Evolutionary conservation across 1,284 basidiomycete genomes (phyloP).

Genomic region (Pseudozyma pruni): DNA sequence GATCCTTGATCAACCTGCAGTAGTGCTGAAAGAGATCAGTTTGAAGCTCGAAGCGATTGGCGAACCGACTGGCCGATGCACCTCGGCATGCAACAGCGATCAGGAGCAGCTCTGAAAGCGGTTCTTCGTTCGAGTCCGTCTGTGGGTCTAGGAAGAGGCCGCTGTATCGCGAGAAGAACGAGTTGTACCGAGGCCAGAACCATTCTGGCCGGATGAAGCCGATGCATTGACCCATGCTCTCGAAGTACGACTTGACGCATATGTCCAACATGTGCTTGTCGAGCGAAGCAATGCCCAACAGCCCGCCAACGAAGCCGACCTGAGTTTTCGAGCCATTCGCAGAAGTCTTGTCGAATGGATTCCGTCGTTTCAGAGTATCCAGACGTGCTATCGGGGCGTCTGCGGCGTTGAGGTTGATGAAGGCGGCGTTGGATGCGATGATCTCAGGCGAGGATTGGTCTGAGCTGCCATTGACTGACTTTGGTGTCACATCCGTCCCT

Average conservation of each 20-base stretch:
- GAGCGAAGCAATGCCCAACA: conserved; percentile 32
- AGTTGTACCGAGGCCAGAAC: conserved; percentile 39
- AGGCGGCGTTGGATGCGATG: conserved; percentile 9
- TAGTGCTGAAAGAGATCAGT: conserved; percentile 26
- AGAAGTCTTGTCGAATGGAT: conserved; percentile 21
- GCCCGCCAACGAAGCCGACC: conserved; percentile 35
- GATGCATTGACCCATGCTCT: conserved; percentile 29
- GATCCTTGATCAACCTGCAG: conserved; percentile 32
- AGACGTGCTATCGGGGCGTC: neutral
- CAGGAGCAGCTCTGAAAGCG: conserved; percentile 34
- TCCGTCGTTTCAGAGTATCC: conserved; percentile 7
- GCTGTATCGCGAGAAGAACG: conserved; percentile 26
- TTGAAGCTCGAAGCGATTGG: conserved; percentile 39
- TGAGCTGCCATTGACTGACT: conserved; percentile 1
- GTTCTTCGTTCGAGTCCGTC: conserved; percentile 2
- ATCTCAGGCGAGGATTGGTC: conserved; percentile 16
- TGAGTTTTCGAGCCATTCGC: neutral
- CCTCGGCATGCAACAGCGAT: conserved; percentile 35
- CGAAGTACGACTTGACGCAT: conserved; percentile 32
- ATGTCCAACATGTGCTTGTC: conserved; percentile 35
- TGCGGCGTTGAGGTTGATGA: conserved; percentile 6
- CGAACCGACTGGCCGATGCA: conserved; percentile 15
- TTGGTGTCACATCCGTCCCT: conserved; percentile 3
- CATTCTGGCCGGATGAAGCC: conserved; percentile 38
- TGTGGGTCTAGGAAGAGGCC: conserved; percentile 2